Conservation (phyloP, 106 monocot genomes). For the Dendrobium nobile region DNA sequence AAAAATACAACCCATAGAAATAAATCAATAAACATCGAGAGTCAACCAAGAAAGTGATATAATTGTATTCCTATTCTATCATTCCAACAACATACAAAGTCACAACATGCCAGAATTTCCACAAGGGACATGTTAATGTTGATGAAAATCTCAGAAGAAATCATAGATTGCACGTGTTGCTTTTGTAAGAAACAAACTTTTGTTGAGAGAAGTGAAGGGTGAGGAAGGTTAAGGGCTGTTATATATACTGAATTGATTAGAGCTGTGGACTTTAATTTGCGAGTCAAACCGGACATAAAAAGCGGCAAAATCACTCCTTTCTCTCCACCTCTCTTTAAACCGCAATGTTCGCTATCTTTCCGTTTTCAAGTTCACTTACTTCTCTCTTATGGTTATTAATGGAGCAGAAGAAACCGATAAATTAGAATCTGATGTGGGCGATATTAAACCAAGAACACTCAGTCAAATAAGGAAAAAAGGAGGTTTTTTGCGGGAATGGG, state of each 20-base stretch:
- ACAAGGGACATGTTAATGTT: too few species aligned
- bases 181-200: background rate
- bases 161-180: too few species aligned
- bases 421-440: background rate
- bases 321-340: background rate
- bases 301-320: background rate
- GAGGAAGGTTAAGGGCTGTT: conserved; percentile 5
- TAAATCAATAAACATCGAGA: background rate
- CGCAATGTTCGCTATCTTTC: background rate
- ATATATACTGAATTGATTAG: background rate
- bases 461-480: background rate
- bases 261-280: background rate
- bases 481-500: background rate
- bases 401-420: background rate
- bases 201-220: background rate
- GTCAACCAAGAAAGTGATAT: background rate
- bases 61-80: background rate
- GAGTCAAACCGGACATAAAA: background rate
- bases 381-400: background rate
- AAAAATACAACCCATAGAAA: background rate
- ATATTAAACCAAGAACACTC: background rate
- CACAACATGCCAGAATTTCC: too few species aligned
- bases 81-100: too few species aligned
- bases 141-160: too few species aligned
- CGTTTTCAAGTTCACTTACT: background rate